Percentiles rank a stretch among this genome's conserved stretches.
phyloP scores from a whole-genome alignment of 768 basidiomycete genomes.

The Bullera alba region DNA sequence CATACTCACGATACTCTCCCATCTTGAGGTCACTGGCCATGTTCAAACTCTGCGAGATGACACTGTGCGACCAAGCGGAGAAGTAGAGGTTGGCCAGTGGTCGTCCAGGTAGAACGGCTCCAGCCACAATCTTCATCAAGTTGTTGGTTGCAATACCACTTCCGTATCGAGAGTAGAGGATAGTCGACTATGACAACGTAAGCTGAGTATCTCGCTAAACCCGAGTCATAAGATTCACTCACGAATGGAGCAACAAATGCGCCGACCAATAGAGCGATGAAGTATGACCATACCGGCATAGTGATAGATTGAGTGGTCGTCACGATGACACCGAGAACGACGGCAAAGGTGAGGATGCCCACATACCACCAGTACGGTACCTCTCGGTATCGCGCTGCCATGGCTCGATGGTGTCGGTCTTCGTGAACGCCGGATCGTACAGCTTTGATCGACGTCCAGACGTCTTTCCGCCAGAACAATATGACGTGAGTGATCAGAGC shows the following conservation, averaged over 20 bases:
- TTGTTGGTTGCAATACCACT: conserved; percentile 58
- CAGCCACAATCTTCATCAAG: conserved; percentile 39
- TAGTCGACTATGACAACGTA: conserved; percentile 48
- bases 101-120: conserved; percentile 13
- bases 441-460: conserved; percentile 48
- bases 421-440: conserved; percentile 52
- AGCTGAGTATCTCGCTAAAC: too few relatives aligned
- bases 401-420: conserved; percentile 52
- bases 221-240: neutral
- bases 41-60: conserved; percentile 5
- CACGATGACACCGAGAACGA: conserved; percentile 52
- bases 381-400: conserved; percentile 51
- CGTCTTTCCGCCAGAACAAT: conserved; percentile 57
- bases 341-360: conserved; percentile 44
- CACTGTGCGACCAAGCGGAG: conserved; percentile 7
- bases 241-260: conserved; percentile 5
- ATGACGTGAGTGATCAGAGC: conserved; percentile 56
- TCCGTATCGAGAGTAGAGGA: conserved; percentile 56
- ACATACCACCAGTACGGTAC: conserved; percentile 56
- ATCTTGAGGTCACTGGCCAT: conserved; percentile 6
- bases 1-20: conserved; percentile 6
- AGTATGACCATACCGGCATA: conserved; percentile 59
- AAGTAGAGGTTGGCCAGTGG: conserved; percentile 15
- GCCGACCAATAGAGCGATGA: conserved; percentile 51
- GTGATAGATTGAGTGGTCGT: conserved; percentile 58